These are phyloP conservation scores for Calonectria ilicicola DNA, from an alignment of 2,329 filamentous ascomycete genomes.

Conservation along the genomic window DNA sequence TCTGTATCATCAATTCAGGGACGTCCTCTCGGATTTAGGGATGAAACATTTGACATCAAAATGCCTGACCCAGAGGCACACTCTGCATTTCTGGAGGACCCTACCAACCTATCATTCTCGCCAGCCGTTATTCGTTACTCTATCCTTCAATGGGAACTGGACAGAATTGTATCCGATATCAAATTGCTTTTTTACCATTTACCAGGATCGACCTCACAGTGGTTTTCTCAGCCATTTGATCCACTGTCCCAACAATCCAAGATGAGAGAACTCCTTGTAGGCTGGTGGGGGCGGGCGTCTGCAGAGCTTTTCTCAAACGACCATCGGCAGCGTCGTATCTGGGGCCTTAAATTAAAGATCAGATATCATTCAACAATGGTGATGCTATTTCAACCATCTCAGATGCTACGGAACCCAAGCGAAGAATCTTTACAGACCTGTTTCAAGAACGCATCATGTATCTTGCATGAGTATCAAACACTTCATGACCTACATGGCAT, in stretches of 20 bases:
- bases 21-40: slow-evolving; percentile 50
- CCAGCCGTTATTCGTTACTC: slow-evolving; percentile 34
- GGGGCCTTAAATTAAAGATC: slow-evolving; percentile 42
- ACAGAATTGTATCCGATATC: slow-evolving; percentile 39
- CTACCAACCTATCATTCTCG: slow-evolving; percentile 4
- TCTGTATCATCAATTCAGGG: slow-evolving; percentile 53
- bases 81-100: not conserved
- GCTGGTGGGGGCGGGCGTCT: slow-evolving; percentile 26
- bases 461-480: slow-evolving; percentile 45
- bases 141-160: slow-evolving; percentile 42
- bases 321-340: slow-evolving; percentile 20
- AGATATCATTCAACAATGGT: slow-evolving; percentile 49
- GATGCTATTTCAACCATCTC: slow-evolving; percentile 52
- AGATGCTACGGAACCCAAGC: slow-evolving; percentile 45
- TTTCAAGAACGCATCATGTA: slow-evolving; percentile 42
- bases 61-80: slow-evolving; percentile 21
- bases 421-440: slow-evolving; percentile 45
- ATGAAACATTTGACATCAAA: slow-evolving; percentile 51
- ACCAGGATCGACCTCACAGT: slow-evolving; percentile 24
- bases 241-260: slow-evolving; percentile 18
- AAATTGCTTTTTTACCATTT: slow-evolving; percentile 42
- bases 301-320: slow-evolving; percentile 12
- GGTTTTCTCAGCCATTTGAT: slow-evolving; percentile 25
- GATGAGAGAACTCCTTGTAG: slow-evolving; percentile 24
- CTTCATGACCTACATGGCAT: slow-evolving; percentile 46